These are phyloP conservation scores for Eucalyptus regnans DNA, from an alignment of 345 rosid genomes.

Conservation along the genomic window DNA sequence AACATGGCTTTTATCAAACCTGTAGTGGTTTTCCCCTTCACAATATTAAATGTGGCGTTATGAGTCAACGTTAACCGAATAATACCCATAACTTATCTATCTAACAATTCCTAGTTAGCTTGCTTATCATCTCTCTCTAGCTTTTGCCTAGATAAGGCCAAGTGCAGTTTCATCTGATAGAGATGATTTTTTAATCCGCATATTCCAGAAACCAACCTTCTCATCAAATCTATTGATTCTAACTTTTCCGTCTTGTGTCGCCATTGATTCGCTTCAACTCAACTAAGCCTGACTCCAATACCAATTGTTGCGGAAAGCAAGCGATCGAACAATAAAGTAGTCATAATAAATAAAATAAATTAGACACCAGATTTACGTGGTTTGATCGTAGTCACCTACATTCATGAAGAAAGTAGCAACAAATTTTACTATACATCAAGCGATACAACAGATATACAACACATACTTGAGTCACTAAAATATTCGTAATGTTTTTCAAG, in stretches of 20 bases:
- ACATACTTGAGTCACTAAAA: no score
- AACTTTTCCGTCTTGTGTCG: no score
- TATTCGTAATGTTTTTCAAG: fast-evolving
- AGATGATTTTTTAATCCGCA: fast-evolving
- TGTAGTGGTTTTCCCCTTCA: no score
- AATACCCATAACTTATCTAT: no score
- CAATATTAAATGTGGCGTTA: no score
- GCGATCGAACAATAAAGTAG: fast-evolving
- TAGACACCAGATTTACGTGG: fast-evolving
- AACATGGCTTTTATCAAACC: no score
- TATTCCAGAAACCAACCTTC: fast-evolving
- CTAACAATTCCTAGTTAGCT: no score
- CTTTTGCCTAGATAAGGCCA: no score
- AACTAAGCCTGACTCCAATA: fast-evolving
- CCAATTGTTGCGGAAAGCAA: fast-evolving
- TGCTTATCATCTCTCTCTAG: no score
- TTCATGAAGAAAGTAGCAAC: fast-evolving
- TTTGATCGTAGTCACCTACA: fast-evolving
- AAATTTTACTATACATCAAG: fast-evolving
- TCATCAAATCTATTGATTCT: no score
- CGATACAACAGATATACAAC: no score
- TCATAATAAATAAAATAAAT: no score
- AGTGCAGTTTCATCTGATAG: fast-evolving
- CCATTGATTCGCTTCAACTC: fast-evolving
- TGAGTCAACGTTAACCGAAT: fast-evolving